Percentiles rank a stretch among this genome's conserved stretches.
Conservation (phyloP, 257 asterid species). For the Solanum pimpinellifolium region DNA sequence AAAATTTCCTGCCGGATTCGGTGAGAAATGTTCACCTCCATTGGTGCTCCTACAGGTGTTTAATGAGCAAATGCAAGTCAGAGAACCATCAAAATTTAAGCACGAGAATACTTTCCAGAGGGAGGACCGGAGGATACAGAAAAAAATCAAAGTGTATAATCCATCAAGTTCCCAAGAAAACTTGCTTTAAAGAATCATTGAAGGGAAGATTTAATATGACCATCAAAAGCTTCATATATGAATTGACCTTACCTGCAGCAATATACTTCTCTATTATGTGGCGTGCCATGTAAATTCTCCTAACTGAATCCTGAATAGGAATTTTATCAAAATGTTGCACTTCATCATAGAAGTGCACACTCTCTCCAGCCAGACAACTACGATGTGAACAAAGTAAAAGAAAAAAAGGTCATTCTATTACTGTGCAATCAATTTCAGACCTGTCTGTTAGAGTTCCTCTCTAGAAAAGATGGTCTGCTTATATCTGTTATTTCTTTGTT, state of each 20-base stretch:
- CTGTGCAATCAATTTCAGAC: background rate
- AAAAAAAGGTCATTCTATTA: background rate
- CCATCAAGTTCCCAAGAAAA: background rate
- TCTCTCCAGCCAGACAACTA: constrained; percentile 90
- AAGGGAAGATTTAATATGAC: background rate
- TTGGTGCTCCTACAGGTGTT: constrained; percentile 40
- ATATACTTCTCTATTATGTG: constrained; percentile 68
- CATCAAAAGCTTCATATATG: background rate
- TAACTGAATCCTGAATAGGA: constrained; percentile 44
- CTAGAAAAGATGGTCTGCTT: background rate
- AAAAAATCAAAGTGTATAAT: background rate
- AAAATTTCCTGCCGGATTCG: constrained; percentile 59
- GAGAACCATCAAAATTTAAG: background rate
- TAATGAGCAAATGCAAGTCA: background rate
- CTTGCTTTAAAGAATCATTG: background rate
- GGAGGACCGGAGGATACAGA: background rate
- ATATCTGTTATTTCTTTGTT: background rate
- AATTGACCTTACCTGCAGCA: constrained; percentile 39
- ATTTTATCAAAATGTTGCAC: constrained; percentile 69
- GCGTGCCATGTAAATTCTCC: constrained; percentile 85
- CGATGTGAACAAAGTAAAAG: background rate
- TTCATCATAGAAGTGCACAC: constrained; percentile 72
- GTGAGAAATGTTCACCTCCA: constrained; percentile 84
- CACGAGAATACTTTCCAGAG: background rate
- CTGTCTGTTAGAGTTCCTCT: background rate